Conservation (phyloP, 2,329 filamentous ascomycete species). For the Pseudophaeomoniella oleicola region DNA sequence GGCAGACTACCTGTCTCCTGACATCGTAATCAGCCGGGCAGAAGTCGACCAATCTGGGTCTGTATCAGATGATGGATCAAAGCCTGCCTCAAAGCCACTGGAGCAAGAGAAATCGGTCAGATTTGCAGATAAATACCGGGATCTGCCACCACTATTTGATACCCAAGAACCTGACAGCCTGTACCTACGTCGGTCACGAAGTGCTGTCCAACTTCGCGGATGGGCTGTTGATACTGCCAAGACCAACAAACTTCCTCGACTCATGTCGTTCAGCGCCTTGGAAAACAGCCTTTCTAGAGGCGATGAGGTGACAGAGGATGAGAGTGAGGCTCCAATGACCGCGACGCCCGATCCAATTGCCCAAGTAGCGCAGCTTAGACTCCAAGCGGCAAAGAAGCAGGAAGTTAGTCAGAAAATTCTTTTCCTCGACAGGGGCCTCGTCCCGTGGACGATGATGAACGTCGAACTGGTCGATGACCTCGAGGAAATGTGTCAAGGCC, state of each 20-base stretch:
- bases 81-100: not conserved
- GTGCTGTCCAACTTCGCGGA: constrained; percentile 6
- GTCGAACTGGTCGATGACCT: constrained; percentile 38
- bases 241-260: constrained; percentile 17
- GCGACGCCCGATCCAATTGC: not conserved
- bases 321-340: not conserved
- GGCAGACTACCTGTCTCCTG: not conserved
- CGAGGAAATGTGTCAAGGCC: constrained; percentile 45
- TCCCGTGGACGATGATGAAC: constrained; percentile 28
- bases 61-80: constrained; percentile 9
- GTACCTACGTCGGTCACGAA: constrained; percentile 10
- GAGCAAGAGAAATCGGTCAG: not conserved
- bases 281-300: constrained; percentile 28
- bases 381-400: constrained; percentile 7
- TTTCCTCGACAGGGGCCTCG: constrained; percentile 20
- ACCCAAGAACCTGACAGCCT: constrained; percentile 8
- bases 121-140: not conserved
- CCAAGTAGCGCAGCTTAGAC: not conserved
- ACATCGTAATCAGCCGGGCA: constrained; percentile 2
- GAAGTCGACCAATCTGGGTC: constrained; percentile 17
- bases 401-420: constrained; percentile 24
- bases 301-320: constrained; percentile 5
- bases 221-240: constrained; percentile 5
- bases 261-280: constrained; percentile 32
- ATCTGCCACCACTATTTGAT: constrained; percentile 2